Evolutionary conservation across 164 flowering plant species (phyloP).

Genomic region (Chloranthus sessilifolius): DNA sequence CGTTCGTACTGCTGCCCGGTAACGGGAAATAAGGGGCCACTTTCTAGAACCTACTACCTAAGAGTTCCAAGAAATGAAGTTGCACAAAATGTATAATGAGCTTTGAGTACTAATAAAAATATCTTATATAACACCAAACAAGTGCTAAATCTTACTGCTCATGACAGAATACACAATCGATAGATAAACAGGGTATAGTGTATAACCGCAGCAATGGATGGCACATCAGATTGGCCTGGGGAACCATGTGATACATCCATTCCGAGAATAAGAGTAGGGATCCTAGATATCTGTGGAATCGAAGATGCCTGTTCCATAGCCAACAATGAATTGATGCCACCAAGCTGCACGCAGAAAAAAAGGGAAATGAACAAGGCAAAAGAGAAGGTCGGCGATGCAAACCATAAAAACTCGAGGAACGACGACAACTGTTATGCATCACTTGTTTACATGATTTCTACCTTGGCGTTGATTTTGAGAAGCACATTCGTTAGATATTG

Average conservation of each 20-base stretch:
- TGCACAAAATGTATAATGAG: not conserved
- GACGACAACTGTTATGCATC: not conserved
- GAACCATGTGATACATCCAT: constrained; percentile 99
- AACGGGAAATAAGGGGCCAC: constrained; percentile 83
- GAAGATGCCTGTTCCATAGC: constrained; percentile 42
- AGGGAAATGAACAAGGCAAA: not conserved
- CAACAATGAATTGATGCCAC: constrained; percentile 73
- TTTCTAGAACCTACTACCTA: constrained; percentile 88
- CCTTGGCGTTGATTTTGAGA: constrained; percentile 33
- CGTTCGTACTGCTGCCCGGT: constrained; percentile 83
- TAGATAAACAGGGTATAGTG: not conserved
- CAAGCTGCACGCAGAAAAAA: constrained; percentile 50
- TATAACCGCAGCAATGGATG: constrained; percentile 90
- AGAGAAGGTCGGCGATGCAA: not conserved
- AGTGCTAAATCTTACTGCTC: not conserved
- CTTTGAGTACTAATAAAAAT: not conserved
- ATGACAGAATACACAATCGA: no score
- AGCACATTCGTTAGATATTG: constrained; percentile 65
- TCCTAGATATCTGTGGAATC: constrained; percentile 53
- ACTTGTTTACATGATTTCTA: constrained; percentile 46
- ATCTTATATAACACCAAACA: not conserved
- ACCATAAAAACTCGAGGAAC: not conserved
- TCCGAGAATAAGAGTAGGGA: constrained; percentile 78
- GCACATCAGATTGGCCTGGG: constrained; percentile 83
- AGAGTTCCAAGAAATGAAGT: constrained; percentile 2